Percentiles rank a stretch among this genome's conserved stretches.
Evolutionary conservation across 306 rosid genomes (phyloP).

Genomic region (Ceratonia siliqua): DNA sequence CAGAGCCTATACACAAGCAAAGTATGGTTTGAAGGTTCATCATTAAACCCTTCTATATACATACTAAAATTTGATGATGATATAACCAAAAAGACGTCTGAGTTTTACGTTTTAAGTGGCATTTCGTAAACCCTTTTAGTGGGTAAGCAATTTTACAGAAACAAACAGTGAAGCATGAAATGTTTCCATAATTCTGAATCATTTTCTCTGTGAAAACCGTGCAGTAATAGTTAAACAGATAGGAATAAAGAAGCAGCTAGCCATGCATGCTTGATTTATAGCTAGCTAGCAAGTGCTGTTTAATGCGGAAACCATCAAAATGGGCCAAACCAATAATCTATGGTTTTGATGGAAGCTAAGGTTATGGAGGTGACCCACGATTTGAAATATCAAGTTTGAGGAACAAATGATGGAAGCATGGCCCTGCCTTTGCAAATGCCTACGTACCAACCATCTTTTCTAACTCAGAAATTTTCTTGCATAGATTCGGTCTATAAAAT

Average conservation of each 20-base stretch:
- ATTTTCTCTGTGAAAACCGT: slow-evolving; percentile 33
- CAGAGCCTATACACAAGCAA: neutral
- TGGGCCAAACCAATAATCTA: slow-evolving; percentile 55
- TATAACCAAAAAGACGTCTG: neutral
- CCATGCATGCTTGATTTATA: slow-evolving; percentile 35
- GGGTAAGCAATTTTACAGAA: slow-evolving; percentile 9
- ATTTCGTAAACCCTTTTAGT: neutral
- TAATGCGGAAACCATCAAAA: slow-evolving; percentile 35
- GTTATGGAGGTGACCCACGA: slow-evolving; percentile 53
- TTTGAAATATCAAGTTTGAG: slow-evolving; percentile 44
- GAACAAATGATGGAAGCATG: slow-evolving; percentile 56
- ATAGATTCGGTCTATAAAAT: too few species aligned
- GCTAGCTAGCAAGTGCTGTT: slow-evolving; percentile 35
- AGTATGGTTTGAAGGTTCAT: neutral
- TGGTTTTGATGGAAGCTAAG: slow-evolving; percentile 49
- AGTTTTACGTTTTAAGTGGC: too few species aligned
- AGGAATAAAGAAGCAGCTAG: slow-evolving; percentile 31
- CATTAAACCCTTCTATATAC: neutral
- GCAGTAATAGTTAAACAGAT: slow-evolving; percentile 31
- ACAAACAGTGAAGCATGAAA: slow-evolving; percentile 29
- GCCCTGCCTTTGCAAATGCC: slow-evolving; percentile 31
- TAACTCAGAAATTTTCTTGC: too few species aligned
- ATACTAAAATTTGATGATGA: neutral
- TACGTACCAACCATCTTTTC: slow-evolving; percentile 26
- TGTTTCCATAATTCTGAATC: slow-evolving; percentile 27